Percentiles rank a stretch among this genome's conserved stretches.
Conservation (phyloP, 768 basidiomycete genomes). For the Clitopilus hobsonii region DNA sequence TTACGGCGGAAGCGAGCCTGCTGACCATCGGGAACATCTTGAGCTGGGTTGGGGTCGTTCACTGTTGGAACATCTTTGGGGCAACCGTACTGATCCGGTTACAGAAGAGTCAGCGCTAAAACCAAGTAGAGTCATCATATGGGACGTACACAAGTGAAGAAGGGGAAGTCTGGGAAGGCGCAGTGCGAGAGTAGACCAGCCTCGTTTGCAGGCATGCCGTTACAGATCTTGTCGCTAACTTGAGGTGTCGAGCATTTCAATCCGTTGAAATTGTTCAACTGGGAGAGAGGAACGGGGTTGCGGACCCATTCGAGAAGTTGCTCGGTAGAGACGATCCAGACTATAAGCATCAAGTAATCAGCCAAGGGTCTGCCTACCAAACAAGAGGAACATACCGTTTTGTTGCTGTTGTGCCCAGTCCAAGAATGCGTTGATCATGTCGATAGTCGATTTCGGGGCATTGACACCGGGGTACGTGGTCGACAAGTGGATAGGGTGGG, state of each 20-base stretch:
- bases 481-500: constrained; percentile 78
- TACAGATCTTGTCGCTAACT: constrained; percentile 65
- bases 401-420: constrained; percentile 77
- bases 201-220: constrained; percentile 71
- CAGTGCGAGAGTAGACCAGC: constrained; percentile 57
- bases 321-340: constrained; percentile 70
- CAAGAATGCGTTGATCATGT: constrained; percentile 75
- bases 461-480: constrained; percentile 57
- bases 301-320: constrained; percentile 73
- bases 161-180: constrained; percentile 70
- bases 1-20: constrained; percentile 26
- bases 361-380: not conserved
- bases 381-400: constrained; percentile 38
- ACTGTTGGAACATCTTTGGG: constrained; percentile 50
- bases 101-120: not conserved
- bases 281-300: constrained; percentile 60
- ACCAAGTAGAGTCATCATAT: too few relatives aligned
- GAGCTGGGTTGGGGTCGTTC: constrained; percentile 61
- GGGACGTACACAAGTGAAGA: constrained; percentile 68
- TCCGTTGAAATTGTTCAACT: constrained; percentile 47
- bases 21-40: constrained; percentile 41
- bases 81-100: constrained; percentile 60
- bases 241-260: constrained; percentile 64
- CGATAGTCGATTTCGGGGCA: constrained; percentile 47
- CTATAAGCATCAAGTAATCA: constrained; percentile 22